Conservation (phyloP, 2,329 filamentous ascomycete genomes). For the Westerdykella sp. region DNA sequence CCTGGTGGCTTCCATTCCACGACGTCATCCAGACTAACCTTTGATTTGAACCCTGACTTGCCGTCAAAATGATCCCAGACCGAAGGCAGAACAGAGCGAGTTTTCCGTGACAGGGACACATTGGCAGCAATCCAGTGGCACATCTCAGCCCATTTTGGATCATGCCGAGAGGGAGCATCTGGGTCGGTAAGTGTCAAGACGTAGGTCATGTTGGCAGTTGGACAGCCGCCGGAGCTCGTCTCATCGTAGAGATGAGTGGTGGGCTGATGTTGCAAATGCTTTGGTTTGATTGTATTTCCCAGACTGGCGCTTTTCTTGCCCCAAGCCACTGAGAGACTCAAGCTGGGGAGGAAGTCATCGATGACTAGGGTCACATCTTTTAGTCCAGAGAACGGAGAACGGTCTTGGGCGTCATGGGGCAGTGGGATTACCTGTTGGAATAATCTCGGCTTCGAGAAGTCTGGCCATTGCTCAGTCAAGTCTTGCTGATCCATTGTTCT, state of each 20-base stretch:
- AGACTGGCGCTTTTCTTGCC: constrained; percentile 31
- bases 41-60: no score
- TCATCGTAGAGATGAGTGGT: constrained; percentile 36
- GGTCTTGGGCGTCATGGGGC: background rate
- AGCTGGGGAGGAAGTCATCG: constrained; percentile 52
- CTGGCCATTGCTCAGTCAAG: constrained; percentile 15
- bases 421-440: constrained; percentile 29
- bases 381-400: constrained; percentile 6
- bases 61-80: constrained; percentile 1
- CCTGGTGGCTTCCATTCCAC: constrained; percentile 49
- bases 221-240: constrained; percentile 13
- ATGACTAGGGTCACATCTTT: constrained; percentile 42
- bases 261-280: constrained; percentile 38
- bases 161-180: constrained; percentile 49
- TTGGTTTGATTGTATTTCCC: constrained; percentile 28
- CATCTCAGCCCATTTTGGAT: constrained; percentile 53
- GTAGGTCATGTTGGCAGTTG: constrained; percentile 35
- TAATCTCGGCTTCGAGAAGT: constrained; percentile 37
- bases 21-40: constrained; percentile 24
- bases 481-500: background rate
- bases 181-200: constrained; percentile 52
- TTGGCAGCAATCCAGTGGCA: constrained; percentile 50
- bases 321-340: constrained; percentile 47
- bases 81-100: constrained; percentile 18
- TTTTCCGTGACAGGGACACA: constrained; percentile 21